Evolutionary conservation across 2,329 filamentous ascomycete genomes (phyloP), one percentile per base, ranked within the genome.

Genomic region (Cladosporium austrohemisphaericum): DNA sequence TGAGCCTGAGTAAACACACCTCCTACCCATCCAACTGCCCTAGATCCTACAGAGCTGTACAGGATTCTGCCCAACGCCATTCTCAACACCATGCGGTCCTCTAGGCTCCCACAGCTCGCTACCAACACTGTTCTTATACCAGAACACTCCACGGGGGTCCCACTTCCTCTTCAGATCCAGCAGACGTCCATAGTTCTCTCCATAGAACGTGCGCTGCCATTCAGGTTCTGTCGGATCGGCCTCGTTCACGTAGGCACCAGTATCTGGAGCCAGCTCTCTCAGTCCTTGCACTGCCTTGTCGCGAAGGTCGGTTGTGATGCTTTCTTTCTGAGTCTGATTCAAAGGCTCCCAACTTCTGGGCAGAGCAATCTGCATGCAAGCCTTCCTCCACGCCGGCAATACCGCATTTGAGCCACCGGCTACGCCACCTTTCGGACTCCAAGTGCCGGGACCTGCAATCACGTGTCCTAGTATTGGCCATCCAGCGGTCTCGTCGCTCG

Each of bases 171-270:
- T 74, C 22, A 75, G 57, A 6, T 52, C n/a, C 2, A 63, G 55
- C 23, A 73, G 58, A 1, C 52, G 57, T 1, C 52, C 52, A 49
- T 73, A 74, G 51, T 71, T 73, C 3, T 43, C 49, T 3, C 72
- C 71, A 54, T 69, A 74, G 55, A 73, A 75, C 1, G 63, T 63
- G 26, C 65, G 40, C 57, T 72, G 60, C 57, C 65, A 73, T 51
- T 71, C 58, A 1, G 64, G 65, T 56, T 74, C 68, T 25, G 63
- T 63, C 56, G 67, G 68, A 47, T 71, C 63, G 5, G 59, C 68
- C 19, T 50, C 47, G 7, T 28, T 43, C 10, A 36, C 31, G 9
- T 76, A 76, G 3, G 60, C 66, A 18, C 70, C 36, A 63, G 68
- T 35, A 61, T 69, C 18, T 60, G 72, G 64, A 7, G 70, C 66